Evolutionary conservation across 2,329 filamentous ascomycete species (phyloP), one percentile per base, ranked within the genome.

Genomic region (Colletotrichum gloeosporioides): DNA sequence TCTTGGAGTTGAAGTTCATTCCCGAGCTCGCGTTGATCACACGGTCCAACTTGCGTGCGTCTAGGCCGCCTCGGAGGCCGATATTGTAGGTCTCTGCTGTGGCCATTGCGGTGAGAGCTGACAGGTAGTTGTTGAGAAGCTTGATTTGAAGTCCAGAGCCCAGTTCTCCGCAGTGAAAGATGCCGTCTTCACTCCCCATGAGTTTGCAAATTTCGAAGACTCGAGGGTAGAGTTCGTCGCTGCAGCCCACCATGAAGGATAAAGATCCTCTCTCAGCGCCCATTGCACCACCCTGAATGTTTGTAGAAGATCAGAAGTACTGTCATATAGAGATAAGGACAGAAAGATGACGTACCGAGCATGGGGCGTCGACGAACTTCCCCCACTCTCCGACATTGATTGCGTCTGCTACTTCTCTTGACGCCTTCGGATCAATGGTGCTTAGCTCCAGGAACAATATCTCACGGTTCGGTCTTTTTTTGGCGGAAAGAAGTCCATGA

Each of bases 11-110:
- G 16, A 66, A 62, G 5, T 66, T 77, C 73, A 75, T 76, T 8
- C 78, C 77, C 10, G 77, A 77, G 2, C 71, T 78, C 9, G 44
- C 66, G 27, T 79, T 79, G 29, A 79, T 74, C 22, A 79, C 72
- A 2, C 39, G 63, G 3, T 75, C 69, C 5, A 78, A 29, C 1
- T 53, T 66, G 10, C 10, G 22, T 0, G 69, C 72, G 27, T 79
- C 72, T 1, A 79, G 70, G 75, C 44, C 44, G 44, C n/a, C n/a
- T 13, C 44, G 44, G 12, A 53, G 44, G n/a, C 44, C 44, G n/a
- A 53, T 53, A 13, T 53, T 53, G n/a, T 53, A 53, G 44, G 44
- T 53, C n/a, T 53, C 44, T n/a, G 44, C 44, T 53, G 44, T 53
- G 18, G 44, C 44, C n/a, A 53, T 22, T 8, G 44, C 44, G 13